A percentile compares a stretch with the other conserved stretches of the same genome.
These are phyloP conservation scores for Lactarius evosmus DNA, from an alignment of 768 basidiomycete species.

Conservation along the genomic window DNA sequence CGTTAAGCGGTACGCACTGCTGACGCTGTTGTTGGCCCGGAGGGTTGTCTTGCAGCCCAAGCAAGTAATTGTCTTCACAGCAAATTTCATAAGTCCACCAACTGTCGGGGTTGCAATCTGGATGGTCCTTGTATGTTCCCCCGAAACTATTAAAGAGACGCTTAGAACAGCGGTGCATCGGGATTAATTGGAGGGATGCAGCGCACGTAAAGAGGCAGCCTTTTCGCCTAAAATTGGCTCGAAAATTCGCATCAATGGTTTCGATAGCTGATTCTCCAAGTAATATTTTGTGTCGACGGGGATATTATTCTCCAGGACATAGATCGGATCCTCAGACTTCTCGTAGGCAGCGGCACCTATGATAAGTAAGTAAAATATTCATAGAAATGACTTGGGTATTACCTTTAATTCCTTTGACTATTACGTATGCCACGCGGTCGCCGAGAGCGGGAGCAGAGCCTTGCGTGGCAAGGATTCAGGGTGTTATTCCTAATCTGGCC, in stretches of 20 bases:
- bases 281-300: conserved; percentile 99
- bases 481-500: neutral
- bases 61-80: conserved; percentile 93
- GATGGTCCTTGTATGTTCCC: conserved; percentile 93
- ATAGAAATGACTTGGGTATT: neutral
- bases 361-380: conserved; percentile 1
- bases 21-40: conserved; percentile 67
- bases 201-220: conserved; percentile 75
- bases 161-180: conserved; percentile 6
- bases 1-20: conserved; percentile 44
- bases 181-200: neutral
- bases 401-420: conserved; percentile 96
- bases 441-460: conserved; percentile 97
- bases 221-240: conserved; percentile 96
- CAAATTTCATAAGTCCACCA: conserved; percentile 98
- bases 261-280: conserved; percentile 95
- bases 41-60: conserved; percentile 93
- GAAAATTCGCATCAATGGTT: conserved; percentile 95
- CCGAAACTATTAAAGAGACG: conserved; percentile 61
- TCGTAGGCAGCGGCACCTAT: conserved; percentile 95
- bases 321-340: conserved; percentile 97
- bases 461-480: conserved; percentile 29
- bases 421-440: conserved; percentile 98
- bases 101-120: conserved; percentile 95
- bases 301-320: conserved; percentile 95